Base-by-base conservation (phyloP, 140 eudicot genomes). In the Cichorium intybus region DNA sequence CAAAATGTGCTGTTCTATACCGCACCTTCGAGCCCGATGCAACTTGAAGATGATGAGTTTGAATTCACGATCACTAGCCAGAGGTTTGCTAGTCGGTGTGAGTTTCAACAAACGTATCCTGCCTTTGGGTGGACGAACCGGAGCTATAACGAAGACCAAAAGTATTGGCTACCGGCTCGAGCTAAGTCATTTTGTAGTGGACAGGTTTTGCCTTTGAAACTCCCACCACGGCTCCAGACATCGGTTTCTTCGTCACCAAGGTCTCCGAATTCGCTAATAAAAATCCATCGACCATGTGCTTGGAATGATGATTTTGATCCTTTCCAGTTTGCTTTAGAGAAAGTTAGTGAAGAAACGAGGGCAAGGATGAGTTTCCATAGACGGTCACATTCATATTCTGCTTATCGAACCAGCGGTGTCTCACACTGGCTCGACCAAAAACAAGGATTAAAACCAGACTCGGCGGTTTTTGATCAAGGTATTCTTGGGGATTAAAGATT, bases 291-390 rank as follows among this genome's bases (percentile, higher is more conserved):
- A 16, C 14, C 74, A n/a, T 66, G 76, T n/a, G 72, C 80, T 6
- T 79, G 97, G 95, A 86, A 83, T 28, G 89, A 90, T 24, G 87
- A 83, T 68, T 87, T 79, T 56, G 97, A 91, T 62, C 97, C 97
- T 14, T 91, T 91, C 51, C 51, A 59, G 64, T 81, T 58, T 68
- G 97, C 97, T 43, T 61, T 91, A 76, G 75, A 87, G 77, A 91
- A 87, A 64, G 97, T 87, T 59, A 82, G 76, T 14, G 81, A 86
- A 6, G 96, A 87, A 23, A 82, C 79, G 6, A 64, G 75, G 63
- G 85, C 77, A 16, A 59, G 88, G 52, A 58, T 51, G 33, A 80
- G 80, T 68, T 68, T 77, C 2, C 95, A 84, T 41, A 69, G 89
- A 62, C 88, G 92, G 49, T 24, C 79, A 3, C 84, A 78, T 1